Evolutionary conservation across 1,284 basidiomycete genomes (phyloP), one percentile per base, ranked within the genome.

Genomic region (Heterobasidion irregulare): DNA sequence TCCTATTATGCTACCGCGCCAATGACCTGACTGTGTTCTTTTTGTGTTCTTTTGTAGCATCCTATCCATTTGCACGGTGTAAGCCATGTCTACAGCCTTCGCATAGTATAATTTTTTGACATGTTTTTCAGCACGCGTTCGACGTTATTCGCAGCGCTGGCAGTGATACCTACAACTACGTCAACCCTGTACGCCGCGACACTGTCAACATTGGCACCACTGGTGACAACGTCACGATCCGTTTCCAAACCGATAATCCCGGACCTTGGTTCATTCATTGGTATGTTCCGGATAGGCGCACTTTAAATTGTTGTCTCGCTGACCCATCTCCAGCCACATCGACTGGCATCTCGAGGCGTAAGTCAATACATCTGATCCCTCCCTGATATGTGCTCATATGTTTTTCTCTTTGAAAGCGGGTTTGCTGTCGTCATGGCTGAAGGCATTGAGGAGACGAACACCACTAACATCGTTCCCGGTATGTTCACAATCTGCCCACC

Each of bases 221-320:
- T 0, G 47, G 50, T 15, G 65, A 67, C 57, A 60, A 64, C 26
- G 65, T 65, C 16, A 64, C 63, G 18, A 64, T 68, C 35, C 64
- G 66, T 19, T 67, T 67, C 56, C 57, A 64, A 10, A 76, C 76
- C 2, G 65, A 78, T 53, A 79, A 78, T 50, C 59, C 73, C 5
- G 77, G 77, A 6, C 75, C 76, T 9, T 77, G 77, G 76, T 69
- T 76, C 64, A 58, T 77, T 45, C 75, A 76, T 55, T 77, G 76
- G 38, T 53, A 48, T 18, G 53, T 54, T 32, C 38, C 38, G 15
- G 44, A n/a, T 32, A 7, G 19, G 32, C 1, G 7, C 15, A 50
- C 0, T 19, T 10, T 15, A 15, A 33, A 15, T 15, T 8, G 15
- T 49, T 18, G 15, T 33, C 7, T 19, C 26, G 2, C 16, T 35